phyloP scores from a whole-genome alignment of 352 stramenopile genomes.

The Phytopythium litorale region DNA sequence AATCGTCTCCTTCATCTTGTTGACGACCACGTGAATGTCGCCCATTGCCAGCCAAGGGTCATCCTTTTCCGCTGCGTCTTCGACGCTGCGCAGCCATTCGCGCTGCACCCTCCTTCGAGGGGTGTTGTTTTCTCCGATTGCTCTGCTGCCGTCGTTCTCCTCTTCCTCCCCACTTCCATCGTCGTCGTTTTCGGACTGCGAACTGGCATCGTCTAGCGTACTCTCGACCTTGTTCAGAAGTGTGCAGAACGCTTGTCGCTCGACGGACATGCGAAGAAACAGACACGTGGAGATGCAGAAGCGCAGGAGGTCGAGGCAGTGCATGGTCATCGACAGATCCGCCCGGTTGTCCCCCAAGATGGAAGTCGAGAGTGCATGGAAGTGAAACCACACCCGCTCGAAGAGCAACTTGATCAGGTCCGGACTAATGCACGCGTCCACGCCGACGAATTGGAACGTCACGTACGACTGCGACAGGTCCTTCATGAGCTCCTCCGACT shows the following conservation, averaged over 20 bases:
- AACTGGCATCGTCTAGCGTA: slow-evolving; percentile 35
- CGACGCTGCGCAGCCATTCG: slow-evolving; percentile 60
- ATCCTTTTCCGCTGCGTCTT: slow-evolving; percentile 55
- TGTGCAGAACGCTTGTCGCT: slow-evolving; percentile 76
- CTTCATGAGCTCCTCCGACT: slow-evolving; percentile 86
- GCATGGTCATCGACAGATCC: slow-evolving; percentile 74
- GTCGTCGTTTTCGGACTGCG: slow-evolving; percentile 2
- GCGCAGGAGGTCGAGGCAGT: slow-evolving; percentile 77
- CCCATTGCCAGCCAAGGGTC: slow-evolving; percentile 83
- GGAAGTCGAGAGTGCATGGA: slow-evolving; percentile 83
- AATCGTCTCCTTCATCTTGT: slow-evolving; percentile 88
- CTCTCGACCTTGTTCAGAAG: slow-evolving; percentile 67
- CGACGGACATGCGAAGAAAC: slow-evolving; percentile 73
- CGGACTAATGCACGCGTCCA: slow-evolving; percentile 85
- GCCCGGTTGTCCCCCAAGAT: slow-evolving; percentile 79
- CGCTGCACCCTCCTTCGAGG: background rate
- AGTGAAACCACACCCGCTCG: slow-evolving; percentile 94
- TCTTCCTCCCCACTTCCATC: slow-evolving; percentile 8
- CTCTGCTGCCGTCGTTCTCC: slow-evolving; percentile 9
- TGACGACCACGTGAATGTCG: slow-evolving; percentile 88
- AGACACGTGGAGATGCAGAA: slow-evolving; percentile 83
- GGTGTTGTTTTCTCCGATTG: background rate
- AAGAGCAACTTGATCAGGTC: slow-evolving; percentile 93
- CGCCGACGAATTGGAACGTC: slow-evolving; percentile 90
- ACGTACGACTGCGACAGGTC: slow-evolving; percentile 75